phyloP scores from a whole-genome alignment of 352 stramenopile species.

The Phytophthora fragariaefolia region DNA sequence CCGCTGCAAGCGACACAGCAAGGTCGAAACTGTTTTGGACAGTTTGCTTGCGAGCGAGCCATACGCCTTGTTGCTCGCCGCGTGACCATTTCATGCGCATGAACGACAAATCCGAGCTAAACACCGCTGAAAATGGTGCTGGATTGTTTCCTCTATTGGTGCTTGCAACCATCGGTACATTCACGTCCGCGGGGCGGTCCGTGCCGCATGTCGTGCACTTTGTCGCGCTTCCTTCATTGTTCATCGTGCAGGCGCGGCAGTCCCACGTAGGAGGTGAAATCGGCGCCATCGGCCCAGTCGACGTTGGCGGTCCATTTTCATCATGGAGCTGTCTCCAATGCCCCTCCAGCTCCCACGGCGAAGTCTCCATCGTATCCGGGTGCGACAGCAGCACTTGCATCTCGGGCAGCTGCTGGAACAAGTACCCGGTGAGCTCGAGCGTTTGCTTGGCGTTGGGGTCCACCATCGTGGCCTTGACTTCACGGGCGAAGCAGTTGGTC shows the following conservation, averaged over 20 bases:
- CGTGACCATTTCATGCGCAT: constrained; percentile 85
- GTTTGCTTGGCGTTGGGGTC: constrained; percentile 41
- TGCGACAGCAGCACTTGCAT: constrained; percentile 55
- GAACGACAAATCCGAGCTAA: constrained; percentile 67
- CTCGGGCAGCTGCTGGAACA: constrained; percentile 61
- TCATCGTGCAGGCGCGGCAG: constrained; percentile 81
- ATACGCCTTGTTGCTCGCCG: constrained; percentile 83
- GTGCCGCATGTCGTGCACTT: constrained; percentile 84
- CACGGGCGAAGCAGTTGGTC: constrained; percentile 64
- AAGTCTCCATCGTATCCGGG: constrained; percentile 29
- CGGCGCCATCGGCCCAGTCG: constrained; percentile 27
- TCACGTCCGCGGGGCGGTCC: constrained; percentile 48
- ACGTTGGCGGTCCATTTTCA: constrained; percentile 17
- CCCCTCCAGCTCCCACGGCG: constrained; percentile 69
- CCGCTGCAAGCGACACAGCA: constrained; percentile 34
- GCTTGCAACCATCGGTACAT: constrained; percentile 36
- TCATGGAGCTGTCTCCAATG: constrained; percentile 80
- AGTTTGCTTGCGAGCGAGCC: constrained; percentile 64
- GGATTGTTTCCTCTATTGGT: constrained; percentile 70
- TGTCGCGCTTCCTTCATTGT: constrained; percentile 58
- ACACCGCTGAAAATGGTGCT: constrained; percentile 70
- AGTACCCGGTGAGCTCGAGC: constrained; percentile 65
- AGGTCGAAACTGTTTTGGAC: constrained; percentile 50
- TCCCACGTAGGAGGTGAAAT: constrained; percentile 54
- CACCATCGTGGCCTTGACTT: constrained; percentile 67